Conservation (phyloP, 2,329 filamentous ascomycete species). For the Microdochium trichocladiopsis region DNA sequence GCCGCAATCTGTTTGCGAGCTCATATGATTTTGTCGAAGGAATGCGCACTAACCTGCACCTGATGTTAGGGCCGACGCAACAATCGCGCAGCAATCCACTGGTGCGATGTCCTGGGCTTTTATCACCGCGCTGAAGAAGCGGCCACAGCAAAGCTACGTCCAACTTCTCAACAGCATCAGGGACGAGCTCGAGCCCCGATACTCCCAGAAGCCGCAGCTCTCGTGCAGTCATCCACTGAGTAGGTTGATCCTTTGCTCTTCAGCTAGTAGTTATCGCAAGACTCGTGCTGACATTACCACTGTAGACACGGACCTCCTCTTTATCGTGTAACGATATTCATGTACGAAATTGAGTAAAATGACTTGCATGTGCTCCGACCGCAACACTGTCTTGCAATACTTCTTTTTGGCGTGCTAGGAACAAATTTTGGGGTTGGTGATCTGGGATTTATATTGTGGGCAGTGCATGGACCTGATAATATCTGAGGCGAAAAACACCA, state of each 20-base stretch:
- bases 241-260: conserved; percentile 37
- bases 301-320: conserved; percentile 9
- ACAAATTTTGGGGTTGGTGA: too few relatives aligned
- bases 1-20: too few relatives aligned
- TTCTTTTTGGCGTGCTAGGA: too few relatives aligned
- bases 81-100: conserved; percentile 80
- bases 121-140: conserved; percentile 83
- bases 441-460: too few relatives aligned
- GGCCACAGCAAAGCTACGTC: conserved; percentile 92
- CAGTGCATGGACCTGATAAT: too few relatives aligned
- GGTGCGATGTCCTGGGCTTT: conserved; percentile 99
- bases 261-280: background rate
- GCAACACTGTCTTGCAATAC: too few relatives aligned
- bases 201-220: conserved; percentile 90
- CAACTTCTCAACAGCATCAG: conserved; percentile 93
- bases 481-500: too few relatives aligned
- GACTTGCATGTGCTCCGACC: background rate
- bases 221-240: conserved; percentile 94
- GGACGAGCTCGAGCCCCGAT: conserved; percentile 79
- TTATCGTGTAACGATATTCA: background rate
- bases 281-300: background rate
- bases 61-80: conserved; percentile 69
- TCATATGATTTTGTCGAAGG: background rate
- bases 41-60: background rate
- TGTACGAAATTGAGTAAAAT: background rate